Percentiles rank a stretch among this genome's conserved stretches.
phyloP scores from a whole-genome alignment of 768 basidiomycete species.

The Boletus sp. region DNA sequence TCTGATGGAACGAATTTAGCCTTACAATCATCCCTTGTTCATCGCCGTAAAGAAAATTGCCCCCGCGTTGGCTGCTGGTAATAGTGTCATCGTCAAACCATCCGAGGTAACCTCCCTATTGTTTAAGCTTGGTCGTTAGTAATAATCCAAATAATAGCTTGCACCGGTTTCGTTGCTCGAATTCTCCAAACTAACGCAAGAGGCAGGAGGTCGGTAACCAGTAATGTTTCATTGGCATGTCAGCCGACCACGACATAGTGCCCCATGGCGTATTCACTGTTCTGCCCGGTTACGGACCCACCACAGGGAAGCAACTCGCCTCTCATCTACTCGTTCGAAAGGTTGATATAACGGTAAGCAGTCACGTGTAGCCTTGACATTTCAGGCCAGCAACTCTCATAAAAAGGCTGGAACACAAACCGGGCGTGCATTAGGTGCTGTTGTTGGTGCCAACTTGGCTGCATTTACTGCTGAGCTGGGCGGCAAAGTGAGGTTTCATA shows the following conservation, averaged over 20 bases:
- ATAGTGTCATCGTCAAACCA: conserved; percentile 80
- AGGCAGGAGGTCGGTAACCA: conserved; percentile 59
- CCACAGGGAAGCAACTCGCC: conserved; percentile 63
- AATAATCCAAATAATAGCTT: conserved; percentile 38
- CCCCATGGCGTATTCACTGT: conserved; percentile 72
- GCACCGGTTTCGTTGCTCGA: conserved; percentile 81
- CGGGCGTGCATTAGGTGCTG: conserved; percentile 68
- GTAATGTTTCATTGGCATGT: neutral
- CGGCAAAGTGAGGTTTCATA: conserved; percentile 57
- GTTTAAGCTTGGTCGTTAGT: neutral
- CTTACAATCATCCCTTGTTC: conserved; percentile 87
- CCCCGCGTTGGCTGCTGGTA: conserved; percentile 81
- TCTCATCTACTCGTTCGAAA: conserved; percentile 69
- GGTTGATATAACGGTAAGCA: conserved; percentile 77
- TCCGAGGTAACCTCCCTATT: conserved; percentile 52
- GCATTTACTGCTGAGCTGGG: conserved; percentile 82
- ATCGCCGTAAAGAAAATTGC: conserved; percentile 90
- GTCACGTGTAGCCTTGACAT: neutral
- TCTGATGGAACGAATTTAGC: conserved; percentile 39
- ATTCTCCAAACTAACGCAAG: conserved; percentile 61
- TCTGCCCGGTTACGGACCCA: conserved; percentile 67
- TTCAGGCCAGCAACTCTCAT: neutral
- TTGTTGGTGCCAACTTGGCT: conserved; percentile 73
- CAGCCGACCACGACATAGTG: conserved; percentile 43
- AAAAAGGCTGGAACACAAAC: conserved; percentile 73